Percentiles rank a stretch among this genome's conserved stretches.
These are phyloP conservation scores for Sphaceloma murrayae DNA, from an alignment of 2,329 filamentous ascomycete genomes.

Conservation along the genomic window DNA sequence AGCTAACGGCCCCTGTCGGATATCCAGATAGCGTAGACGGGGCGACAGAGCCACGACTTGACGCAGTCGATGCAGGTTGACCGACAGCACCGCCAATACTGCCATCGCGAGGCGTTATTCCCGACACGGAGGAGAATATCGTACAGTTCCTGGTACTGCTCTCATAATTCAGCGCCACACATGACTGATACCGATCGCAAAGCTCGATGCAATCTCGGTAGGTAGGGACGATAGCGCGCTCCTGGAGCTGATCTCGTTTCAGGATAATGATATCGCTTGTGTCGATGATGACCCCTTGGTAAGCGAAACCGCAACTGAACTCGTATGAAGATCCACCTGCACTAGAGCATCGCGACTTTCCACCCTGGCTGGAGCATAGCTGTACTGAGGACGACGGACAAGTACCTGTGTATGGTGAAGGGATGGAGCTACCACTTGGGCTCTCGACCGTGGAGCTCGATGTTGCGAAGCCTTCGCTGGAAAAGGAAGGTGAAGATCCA, in stretches of 20 bases:
- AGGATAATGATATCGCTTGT: constrained; percentile 15
- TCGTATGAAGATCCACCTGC: constrained; percentile 21
- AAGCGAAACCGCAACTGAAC: constrained; percentile 21
- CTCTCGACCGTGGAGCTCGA: neutral
- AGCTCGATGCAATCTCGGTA: constrained; percentile 22
- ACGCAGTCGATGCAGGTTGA: constrained; percentile 10
- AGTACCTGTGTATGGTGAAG: neutral
- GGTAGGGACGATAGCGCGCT: constrained; percentile 19
- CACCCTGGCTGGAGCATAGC: neutral
- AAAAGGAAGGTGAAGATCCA: too few relatives aligned
- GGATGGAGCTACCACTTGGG: neutral
- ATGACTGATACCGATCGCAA: constrained; percentile 24
- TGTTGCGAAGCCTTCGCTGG: neutral
- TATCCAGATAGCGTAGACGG: constrained; percentile 1
- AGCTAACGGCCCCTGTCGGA: neutral
- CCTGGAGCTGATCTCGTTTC: constrained; percentile 11
- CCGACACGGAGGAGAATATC: constrained; percentile 25
- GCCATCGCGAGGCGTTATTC: constrained; percentile 22
- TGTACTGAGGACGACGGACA: neutral
- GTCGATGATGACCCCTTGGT: constrained; percentile 21
- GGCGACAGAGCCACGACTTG: constrained; percentile 9
- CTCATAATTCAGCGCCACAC: constrained; percentile 26
- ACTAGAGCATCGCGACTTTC: constrained; percentile 15
- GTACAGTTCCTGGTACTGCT: constrained; percentile 23
- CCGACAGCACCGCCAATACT: constrained; percentile 17